phyloP scores from a whole-genome alignment of 306 rosid genomes.

The Pterocarpus santalinus region DNA sequence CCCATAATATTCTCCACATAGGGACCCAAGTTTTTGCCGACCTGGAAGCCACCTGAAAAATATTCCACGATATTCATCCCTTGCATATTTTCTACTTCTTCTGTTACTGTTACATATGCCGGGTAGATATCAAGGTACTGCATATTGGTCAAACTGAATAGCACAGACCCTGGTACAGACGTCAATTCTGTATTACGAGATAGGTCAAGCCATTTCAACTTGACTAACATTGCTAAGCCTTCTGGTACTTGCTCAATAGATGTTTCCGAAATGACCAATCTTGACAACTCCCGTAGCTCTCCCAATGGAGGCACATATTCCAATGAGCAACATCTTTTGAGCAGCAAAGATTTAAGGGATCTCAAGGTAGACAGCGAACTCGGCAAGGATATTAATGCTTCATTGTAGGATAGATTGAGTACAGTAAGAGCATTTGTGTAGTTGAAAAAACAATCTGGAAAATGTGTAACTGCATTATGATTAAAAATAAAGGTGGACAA shows the following conservation, averaged over 20 bases:
- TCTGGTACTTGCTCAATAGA: background rate
- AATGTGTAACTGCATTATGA: background rate
- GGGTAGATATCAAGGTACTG: background rate
- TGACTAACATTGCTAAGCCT: background rate
- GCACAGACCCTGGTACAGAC: background rate
- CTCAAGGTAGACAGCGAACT: conserved; percentile 3
- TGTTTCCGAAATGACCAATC: background rate
- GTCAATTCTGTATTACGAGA: accelerated
- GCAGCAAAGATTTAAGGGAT: background rate
- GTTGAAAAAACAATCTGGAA: conserved; percentile 12
- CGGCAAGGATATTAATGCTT: background rate
- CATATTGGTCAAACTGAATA: background rate
- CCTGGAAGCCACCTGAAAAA: background rate
- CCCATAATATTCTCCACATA: background rate
- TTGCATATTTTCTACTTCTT: background rate
- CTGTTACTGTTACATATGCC: background rate
- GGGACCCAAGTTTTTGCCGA: background rate
- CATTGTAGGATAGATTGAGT: conserved; percentile 9
- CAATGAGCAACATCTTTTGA: background rate
- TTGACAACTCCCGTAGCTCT: background rate
- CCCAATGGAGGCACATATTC: background rate
- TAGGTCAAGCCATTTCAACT: conserved; percentile 11
- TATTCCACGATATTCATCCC: background rate
- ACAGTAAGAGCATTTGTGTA: background rate
- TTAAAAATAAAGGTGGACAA: conserved; percentile 8